Evolutionary conservation across 345 rosid species (phyloP), one percentile per base, ranked within the genome.

Genomic region (Schrenkiella parvula): DNA sequence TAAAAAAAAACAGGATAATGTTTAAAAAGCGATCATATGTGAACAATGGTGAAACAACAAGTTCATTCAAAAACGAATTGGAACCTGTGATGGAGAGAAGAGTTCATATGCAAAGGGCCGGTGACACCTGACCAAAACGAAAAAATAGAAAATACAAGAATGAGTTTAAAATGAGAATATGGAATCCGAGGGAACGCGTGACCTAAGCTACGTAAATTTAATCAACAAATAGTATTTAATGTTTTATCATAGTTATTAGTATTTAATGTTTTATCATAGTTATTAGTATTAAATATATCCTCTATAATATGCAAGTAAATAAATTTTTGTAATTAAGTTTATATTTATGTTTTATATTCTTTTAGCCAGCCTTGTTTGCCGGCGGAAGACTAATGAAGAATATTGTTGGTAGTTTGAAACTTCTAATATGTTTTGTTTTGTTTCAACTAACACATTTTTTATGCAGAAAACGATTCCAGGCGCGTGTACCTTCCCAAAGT

Each of bases 141-240:
- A 64, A 11, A 64, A 1, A 78, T 39, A 76, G 53, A 78, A 74
- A 67, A 54, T 74, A 23, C n/a, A n/a, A n/a, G n/a, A n/a, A n/a
- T n/a, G n/a, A n/a, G n/a, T n/a, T n/a, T n/a, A n/a, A n/a, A 66
- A 57, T 65, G 70, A 74, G 44, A 70, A 62, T 66, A 80, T 66
- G 38, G 89, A 81, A 88, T 86, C 89, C 89, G 87, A 85, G 86
- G 89, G 82, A 84, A 66, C 85, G 74, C 83, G 75, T 84, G 86
- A 83, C 83, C 68, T 79, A 64, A 79, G 86, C 74, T 66, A 71
- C 63, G 15, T 18, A 8, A 51, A 62, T 48, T 65, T 29, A 47
- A 44, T 41, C 13, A 54, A 53, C 56, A 3, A 38, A 31, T 41
- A n/a, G n/a, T n/a, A 41, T 29, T 72, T n/a, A 63, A 52, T 25